Conservation (phyloP, 106 monocot genomes). For the Iris macrosiphon region DNA sequence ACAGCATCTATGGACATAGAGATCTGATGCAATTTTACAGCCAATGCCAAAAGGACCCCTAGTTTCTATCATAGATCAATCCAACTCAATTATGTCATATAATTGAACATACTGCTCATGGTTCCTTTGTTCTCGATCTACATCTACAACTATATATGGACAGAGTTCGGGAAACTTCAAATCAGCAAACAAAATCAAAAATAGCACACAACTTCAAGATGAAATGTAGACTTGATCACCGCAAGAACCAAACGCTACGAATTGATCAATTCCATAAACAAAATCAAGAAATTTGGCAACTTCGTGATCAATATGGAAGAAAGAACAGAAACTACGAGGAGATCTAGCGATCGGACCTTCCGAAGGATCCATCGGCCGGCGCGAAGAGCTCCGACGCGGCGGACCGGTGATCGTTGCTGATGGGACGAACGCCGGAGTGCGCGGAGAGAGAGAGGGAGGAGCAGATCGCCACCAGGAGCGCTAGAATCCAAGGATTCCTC, state of each 20-base stretch:
- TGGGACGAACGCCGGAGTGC: conserved; percentile 23
- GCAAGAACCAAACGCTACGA: background rate
- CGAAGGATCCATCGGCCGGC: conserved; percentile 32
- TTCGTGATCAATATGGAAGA: background rate
- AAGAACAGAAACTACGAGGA: background rate
- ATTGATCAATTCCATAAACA: background rate
- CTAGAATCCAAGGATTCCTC: background rate
- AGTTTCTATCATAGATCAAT: too few species aligned
- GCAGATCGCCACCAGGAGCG: conserved; percentile 15
- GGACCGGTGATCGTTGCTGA: conserved; percentile 47
- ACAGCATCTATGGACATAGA: too few species aligned
- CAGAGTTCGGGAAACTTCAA: too few species aligned
- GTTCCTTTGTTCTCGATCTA: too few species aligned
- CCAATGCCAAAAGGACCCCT: too few species aligned
- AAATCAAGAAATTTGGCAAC: background rate
- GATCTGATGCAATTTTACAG: too few species aligned
- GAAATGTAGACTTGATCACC: too few species aligned
- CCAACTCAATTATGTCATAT: too few species aligned
- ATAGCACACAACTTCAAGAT: too few species aligned
- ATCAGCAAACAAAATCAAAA: too few species aligned
- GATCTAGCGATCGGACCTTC: conserved; percentile 26
- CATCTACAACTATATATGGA: too few species aligned
- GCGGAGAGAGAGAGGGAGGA: background rate
- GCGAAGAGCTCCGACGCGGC: conserved; percentile 43
- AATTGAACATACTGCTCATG: too few species aligned